phyloP scores from a whole-genome alignment of 192 early-diverging fungal species.

The Coemansia biformis region DNA sequence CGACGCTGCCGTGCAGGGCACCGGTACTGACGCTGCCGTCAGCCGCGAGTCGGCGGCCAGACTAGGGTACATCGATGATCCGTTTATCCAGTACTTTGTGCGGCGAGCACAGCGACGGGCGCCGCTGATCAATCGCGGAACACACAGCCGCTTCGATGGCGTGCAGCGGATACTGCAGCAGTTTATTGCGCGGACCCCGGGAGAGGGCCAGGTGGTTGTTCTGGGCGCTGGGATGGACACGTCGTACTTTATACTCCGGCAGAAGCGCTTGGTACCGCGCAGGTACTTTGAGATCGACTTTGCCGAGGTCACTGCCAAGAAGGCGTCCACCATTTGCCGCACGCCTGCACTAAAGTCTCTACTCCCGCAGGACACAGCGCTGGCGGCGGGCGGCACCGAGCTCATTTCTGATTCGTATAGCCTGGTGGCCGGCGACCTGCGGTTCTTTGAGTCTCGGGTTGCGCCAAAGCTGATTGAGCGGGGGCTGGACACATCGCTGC shows the following conservation, averaged over 20 bases:
- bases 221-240: slow-evolving; percentile 93
- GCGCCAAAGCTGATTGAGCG: slow-evolving; percentile 53
- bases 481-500: slow-evolving; percentile 48
- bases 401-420: slow-evolving; percentile 62
- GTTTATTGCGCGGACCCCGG: slow-evolving; percentile 50
- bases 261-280: slow-evolving; percentile 8
- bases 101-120: slow-evolving; percentile 64
- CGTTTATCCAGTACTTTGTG: slow-evolving; percentile 77
- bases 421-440: slow-evolving; percentile 77
- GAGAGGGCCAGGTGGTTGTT: slow-evolving; percentile 62
- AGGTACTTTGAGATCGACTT: slow-evolving; percentile 92
- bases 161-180: slow-evolving; percentile 61
- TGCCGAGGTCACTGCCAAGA: slow-evolving; percentile 76
- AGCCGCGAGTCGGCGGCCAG: slow-evolving; percentile 80
- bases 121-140: slow-evolving; percentile 93
- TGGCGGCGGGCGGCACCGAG: slow-evolving; percentile 67
- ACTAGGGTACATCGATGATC: slow-evolving; percentile 77
- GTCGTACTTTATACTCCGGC: slow-evolving; percentile 77
- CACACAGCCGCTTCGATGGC: slow-evolving; percentile 67
- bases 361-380: slow-evolving; percentile 21
- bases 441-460: slow-evolving; percentile 57
- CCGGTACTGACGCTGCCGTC: slow-evolving; percentile 86
- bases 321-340: slow-evolving; percentile 62
- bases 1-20: slow-evolving; percentile 77
- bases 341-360: slow-evolving; percentile 32